A percentile compares a stretch with the other conserved stretches of the same genome.
Conservation (phyloP, 148 eudicot genomes). For the Rhododendron kiyosumense region DNA sequence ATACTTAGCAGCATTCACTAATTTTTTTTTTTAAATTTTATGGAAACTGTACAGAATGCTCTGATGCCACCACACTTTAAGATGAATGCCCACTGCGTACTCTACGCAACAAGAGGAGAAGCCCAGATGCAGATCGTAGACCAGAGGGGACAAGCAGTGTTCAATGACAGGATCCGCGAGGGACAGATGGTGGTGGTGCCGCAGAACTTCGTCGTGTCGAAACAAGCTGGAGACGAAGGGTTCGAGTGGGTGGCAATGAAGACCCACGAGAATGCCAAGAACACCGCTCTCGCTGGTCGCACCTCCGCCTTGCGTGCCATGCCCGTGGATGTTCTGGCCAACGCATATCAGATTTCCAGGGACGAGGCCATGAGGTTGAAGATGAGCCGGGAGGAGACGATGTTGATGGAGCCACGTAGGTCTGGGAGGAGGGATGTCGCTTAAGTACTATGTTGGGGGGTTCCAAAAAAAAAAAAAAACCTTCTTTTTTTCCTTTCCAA, state of each 20-base stretch:
- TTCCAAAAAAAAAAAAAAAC: no score
- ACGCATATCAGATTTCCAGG: slow-evolving; percentile 39
- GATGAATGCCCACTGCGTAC: slow-evolving; percentile 48
- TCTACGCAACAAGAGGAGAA: slow-evolving; percentile 48
- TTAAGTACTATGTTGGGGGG: neutral
- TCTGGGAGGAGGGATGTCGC: slow-evolving; percentile 24
- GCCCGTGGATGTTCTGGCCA: slow-evolving; percentile 52
- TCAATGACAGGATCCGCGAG: slow-evolving; percentile 44
- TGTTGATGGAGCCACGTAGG: slow-evolving; percentile 29
- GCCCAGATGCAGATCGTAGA: slow-evolving; percentile 59
- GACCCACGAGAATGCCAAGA: slow-evolving; percentile 56
- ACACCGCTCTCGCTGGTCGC: slow-evolving; percentile 52
- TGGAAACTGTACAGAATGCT: slow-evolving; percentile 43
- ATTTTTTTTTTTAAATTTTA: neutral
- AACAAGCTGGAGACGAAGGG: slow-evolving; percentile 58
- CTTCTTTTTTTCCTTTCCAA: no score
- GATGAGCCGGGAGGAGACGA: slow-evolving; percentile 43
- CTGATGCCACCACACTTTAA: slow-evolving; percentile 59
- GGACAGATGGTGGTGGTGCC: slow-evolving; percentile 75
- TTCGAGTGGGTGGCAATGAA: slow-evolving; percentile 70
- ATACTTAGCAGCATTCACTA: no score
- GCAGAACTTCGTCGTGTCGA: slow-evolving; percentile 55
- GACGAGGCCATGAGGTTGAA: slow-evolving; percentile 55
- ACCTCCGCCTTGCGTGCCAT: slow-evolving; percentile 59
- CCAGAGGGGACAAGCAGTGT: slow-evolving; percentile 49